Conservation (phyloP, 192 early-diverging fungal genomes). For the Spizellomyces punctatus region DNA sequence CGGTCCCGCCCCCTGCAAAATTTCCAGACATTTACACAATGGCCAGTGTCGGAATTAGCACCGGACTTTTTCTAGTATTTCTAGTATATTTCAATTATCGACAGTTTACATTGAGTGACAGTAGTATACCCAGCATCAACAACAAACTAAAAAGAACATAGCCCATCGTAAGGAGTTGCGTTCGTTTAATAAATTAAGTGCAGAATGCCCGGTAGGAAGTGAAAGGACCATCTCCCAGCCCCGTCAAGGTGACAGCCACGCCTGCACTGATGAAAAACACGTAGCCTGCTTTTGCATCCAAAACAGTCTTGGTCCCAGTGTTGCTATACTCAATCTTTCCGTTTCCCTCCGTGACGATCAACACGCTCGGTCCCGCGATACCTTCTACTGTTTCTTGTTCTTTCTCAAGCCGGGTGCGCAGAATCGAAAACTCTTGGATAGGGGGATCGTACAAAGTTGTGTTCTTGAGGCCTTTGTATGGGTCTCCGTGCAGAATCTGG, state of each 20-base stretch:
- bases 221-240: slow-evolving; percentile 25
- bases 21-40: slow-evolving; percentile 86
- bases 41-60: slow-evolving; percentile 71
- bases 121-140: too few relatives aligned
- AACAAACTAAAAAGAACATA: neutral
- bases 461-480: slow-evolving; percentile 50
- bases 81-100: slow-evolving; percentile 78
- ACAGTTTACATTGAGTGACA: slow-evolving; percentile 21
- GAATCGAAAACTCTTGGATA: slow-evolving; percentile 92
- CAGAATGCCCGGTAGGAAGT: slow-evolving; percentile 55
- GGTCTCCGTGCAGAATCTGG: slow-evolving; percentile 75
- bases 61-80: slow-evolving; percentile 66
- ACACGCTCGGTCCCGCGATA: slow-evolving; percentile 78
- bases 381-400: slow-evolving; percentile 59
- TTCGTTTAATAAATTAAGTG: slow-evolving; percentile 15
- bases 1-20: slow-evolving; percentile 62
- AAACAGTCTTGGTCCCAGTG: slow-evolving; percentile 13
- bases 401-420: slow-evolving; percentile 58
- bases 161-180: neutral
- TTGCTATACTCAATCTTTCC: slow-evolving; percentile 42
- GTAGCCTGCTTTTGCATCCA: slow-evolving; percentile 60
- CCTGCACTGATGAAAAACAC: slow-evolving; percentile 80
- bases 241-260: slow-evolving; percentile 49
- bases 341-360: slow-evolving; percentile 79
- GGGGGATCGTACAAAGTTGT: slow-evolving; percentile 87